Evolutionary conservation across 2,329 filamentous ascomycete species (phyloP), one percentile per base, ranked within the genome.

Genomic region (Penicillium glabrum): DNA sequence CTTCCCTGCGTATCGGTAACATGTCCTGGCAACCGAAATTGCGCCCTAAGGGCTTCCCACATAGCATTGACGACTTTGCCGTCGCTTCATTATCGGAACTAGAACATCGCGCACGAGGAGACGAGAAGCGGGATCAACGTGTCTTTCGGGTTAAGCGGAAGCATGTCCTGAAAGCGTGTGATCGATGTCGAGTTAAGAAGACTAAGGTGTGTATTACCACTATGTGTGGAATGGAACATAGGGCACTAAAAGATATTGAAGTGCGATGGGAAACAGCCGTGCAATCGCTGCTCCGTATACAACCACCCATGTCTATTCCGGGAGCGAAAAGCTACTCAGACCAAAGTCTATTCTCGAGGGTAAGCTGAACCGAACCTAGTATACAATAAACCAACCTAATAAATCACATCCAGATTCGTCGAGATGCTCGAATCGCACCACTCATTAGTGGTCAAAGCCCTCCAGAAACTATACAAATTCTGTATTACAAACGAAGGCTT

Each of bases 211-310:
- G 63, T 68, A 58, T 41, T 3, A 10, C 3, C 10, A 11, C 10
- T 8, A n/a, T 3, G 6, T 9, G 14, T 37, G 35, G 2, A 37
- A 6, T 6, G 6, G 16, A 6, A 21, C 9, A 13, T 26, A 26
- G 3, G 19, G 19, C 37, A 43, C 14, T 35, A 27, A 37, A 45
- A 26, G 45, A 44, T 46, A 51, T 44, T n/a, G 9, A 56, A 78
- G 75, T 78, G 75, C 60, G 75, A 78, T 69, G 75, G 75, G 37
- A 77, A 77, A 54, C 75, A 78, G 54, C 75, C 75, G 46, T 78
- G 75, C 61, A 75, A 76, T 56, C 75, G 75, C 49, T 78, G 75
- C 59, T 74, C 74, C 14, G 67, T 73, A 44, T 75, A 77, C 59
- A 77, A 78, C 49, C 75, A 77, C 49, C 74, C 73, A 39, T 78